Evolutionary conservation across 768 basidiomycete genomes (phyloP).

Genomic region (Mycena latifolia): DNA sequence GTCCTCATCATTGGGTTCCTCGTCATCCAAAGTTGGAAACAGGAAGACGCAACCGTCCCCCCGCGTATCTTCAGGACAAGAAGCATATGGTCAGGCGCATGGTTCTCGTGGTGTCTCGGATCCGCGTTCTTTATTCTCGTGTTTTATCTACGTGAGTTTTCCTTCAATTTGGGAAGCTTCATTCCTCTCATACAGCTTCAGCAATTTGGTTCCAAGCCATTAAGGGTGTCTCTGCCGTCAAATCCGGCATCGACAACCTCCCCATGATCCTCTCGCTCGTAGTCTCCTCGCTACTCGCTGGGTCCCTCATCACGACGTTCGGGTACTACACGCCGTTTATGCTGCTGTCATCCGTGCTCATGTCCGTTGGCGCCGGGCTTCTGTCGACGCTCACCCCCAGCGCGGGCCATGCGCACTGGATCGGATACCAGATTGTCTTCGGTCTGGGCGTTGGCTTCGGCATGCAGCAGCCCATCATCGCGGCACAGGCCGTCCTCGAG

Average conservation of each 20-base stretch:
- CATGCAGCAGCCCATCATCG: constrained; percentile 36
- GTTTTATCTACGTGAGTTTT: constrained; percentile 19
- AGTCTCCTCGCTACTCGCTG: constrained; percentile 49
- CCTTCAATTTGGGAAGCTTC: neutral
- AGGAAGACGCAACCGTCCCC: constrained; percentile 33
- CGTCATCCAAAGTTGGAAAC: constrained; percentile 31
- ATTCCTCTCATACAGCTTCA: neutral
- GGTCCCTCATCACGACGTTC: constrained; percentile 49
- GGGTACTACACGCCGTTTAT: constrained; percentile 50
- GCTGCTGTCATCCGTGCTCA: constrained; percentile 44
- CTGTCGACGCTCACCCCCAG: constrained; percentile 44
- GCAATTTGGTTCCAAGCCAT: constrained; percentile 48
- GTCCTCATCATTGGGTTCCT: constrained; percentile 34
- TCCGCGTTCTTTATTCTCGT: constrained; percentile 31
- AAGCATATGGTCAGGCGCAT: constrained; percentile 23
- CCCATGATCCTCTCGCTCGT: constrained; percentile 52
- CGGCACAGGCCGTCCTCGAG: constrained; percentile 33
- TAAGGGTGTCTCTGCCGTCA: constrained; percentile 43
- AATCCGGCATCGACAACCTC: constrained; percentile 42
- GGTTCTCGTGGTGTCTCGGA: constrained; percentile 25
- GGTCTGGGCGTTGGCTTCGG: constrained; percentile 46
- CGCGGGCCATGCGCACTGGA: constrained; percentile 35
- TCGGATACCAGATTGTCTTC: constrained; percentile 41
- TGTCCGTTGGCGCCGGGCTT: constrained; percentile 50
- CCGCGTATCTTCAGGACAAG: constrained; percentile 33